A percentile compares a stretch with the other conserved stretches of the same genome.
Conservation (phyloP, 1,139 yeast genomes). For the Zygoascus hellenicus region DNA sequence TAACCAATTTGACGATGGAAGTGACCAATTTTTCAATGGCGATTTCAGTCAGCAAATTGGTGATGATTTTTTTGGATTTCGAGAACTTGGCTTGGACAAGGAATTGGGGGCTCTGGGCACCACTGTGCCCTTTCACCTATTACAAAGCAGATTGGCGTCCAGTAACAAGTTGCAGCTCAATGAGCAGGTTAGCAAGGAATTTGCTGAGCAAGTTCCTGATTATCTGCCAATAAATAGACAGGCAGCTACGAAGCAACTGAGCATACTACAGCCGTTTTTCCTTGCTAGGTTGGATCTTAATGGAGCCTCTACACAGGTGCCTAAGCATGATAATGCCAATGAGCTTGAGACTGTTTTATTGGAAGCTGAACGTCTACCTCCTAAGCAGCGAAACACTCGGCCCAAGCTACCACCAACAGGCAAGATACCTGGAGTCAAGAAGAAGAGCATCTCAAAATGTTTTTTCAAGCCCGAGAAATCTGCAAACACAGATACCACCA, state of each 20-base stretch:
- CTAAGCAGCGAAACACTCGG: constrained; percentile 70
- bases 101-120: constrained; percentile 85
- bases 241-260: constrained; percentile 47
- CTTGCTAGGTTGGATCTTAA: constrained; percentile 27
- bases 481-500: neutral
- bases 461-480: constrained; percentile 19
- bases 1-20: constrained; percentile 75
- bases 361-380: constrained; percentile 80
- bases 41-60: constrained; percentile 91
- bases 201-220: constrained; percentile 30
- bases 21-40: constrained; percentile 91
- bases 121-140: constrained; percentile 80
- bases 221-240: constrained; percentile 44
- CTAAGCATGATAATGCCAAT: constrained; percentile 37
- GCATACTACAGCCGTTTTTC: constrained; percentile 56
- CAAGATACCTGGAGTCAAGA: constrained; percentile 67
- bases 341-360: constrained; percentile 34
- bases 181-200: constrained; percentile 7
- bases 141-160: constrained; percentile 68
- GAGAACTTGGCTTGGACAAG: constrained; percentile 85
- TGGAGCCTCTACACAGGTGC: constrained; percentile 19
- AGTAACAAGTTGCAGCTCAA: constrained; percentile 20
- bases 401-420: constrained; percentile 94
- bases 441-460: constrained; percentile 33
- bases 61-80: constrained; percentile 91